Percentiles rank a stretch among this genome's conserved stretches.
Evolutionary conservation across 495 filamentous ascomycete species (phyloP).

Genomic region (Xylaria palmicola): DNA sequence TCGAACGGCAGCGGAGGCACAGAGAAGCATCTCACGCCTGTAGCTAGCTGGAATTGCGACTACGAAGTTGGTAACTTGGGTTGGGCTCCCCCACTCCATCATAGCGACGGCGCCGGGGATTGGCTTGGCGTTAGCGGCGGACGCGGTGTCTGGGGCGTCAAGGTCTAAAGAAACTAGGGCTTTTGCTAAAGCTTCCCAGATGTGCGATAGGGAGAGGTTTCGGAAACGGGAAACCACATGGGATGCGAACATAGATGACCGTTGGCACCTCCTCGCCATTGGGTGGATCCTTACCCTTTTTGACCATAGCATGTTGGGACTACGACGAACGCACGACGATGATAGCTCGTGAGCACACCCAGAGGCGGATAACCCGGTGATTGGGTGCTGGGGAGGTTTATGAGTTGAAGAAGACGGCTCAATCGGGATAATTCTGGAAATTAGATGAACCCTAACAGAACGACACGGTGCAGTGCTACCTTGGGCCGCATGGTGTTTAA

Average conservation of each 20-base stretch:
- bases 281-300: no score
- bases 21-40: conserved; percentile 66
- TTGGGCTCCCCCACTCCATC: conserved; percentile 81
- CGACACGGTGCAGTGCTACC: background rate
- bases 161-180: conserved; percentile 37
- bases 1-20: conserved; percentile 47
- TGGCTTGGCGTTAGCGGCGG: conserved; percentile 95
- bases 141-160: conserved; percentile 86
- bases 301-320: background rate
- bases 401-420: background rate
- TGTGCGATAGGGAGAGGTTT: background rate
- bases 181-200: no score
- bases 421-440: background rate
- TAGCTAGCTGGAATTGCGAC: conserved; percentile 89
- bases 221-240: background rate
- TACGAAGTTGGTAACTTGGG: conserved; percentile 94
- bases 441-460: background rate
- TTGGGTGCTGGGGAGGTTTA: background rate
- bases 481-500: background rate
- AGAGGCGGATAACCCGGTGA: background rate
- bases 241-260: background rate
- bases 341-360: background rate
- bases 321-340: background rate
- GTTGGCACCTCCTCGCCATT: background rate
- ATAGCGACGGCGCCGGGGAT: conserved; percentile 69